Conservation (phyloP, 129 eudicot species). For the Oenanthe sinensis region DNA sequence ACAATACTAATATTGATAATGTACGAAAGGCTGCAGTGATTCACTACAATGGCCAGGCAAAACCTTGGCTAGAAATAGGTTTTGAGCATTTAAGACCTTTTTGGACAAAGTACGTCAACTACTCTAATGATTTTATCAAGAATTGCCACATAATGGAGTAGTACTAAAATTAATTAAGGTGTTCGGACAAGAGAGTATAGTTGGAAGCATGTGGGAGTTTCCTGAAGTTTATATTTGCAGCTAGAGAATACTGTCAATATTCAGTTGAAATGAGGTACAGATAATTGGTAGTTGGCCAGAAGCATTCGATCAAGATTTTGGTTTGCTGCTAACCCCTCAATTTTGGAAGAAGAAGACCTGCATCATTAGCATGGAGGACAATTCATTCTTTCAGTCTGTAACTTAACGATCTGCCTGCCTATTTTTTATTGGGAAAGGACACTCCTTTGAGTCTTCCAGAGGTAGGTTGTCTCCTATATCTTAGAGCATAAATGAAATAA, state of each 20-base stretch:
- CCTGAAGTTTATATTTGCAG: constrained; percentile 17
- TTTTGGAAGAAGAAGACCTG: constrained; percentile 27
- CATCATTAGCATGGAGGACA: constrained; percentile 31
- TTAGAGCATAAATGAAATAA: constrained; percentile 25
- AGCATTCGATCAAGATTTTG: constrained; percentile 16
- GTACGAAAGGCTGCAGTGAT: constrained; percentile 86
- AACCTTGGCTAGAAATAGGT: constrained; percentile 96
- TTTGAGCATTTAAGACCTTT: constrained; percentile 92
- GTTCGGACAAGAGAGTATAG: constrained; percentile 16
- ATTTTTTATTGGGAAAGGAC: constrained; percentile 39
- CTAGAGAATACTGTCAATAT: constrained; percentile 29
- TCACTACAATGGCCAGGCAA: constrained; percentile 96
- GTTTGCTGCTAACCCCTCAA: constrained; percentile 23
- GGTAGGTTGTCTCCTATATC: constrained; percentile 23
- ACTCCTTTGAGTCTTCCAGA: constrained; percentile 33
- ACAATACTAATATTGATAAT: constrained; percentile 62
- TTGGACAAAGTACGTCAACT: constrained; percentile 87
- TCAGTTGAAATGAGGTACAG: constrained; percentile 27
- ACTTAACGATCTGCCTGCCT: constrained; percentile 30
- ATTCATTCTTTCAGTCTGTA: constrained; percentile 56
- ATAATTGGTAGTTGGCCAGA: constrained; percentile 20
- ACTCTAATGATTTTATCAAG: constrained; percentile 81
- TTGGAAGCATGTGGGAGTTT: constrained; percentile 16
- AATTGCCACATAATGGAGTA: constrained; percentile 95
- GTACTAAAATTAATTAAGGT: constrained; percentile 14